phyloP scores from a whole-genome alignment of 208 protist genomes.

The Trypanosoma scelopori region DNA sequence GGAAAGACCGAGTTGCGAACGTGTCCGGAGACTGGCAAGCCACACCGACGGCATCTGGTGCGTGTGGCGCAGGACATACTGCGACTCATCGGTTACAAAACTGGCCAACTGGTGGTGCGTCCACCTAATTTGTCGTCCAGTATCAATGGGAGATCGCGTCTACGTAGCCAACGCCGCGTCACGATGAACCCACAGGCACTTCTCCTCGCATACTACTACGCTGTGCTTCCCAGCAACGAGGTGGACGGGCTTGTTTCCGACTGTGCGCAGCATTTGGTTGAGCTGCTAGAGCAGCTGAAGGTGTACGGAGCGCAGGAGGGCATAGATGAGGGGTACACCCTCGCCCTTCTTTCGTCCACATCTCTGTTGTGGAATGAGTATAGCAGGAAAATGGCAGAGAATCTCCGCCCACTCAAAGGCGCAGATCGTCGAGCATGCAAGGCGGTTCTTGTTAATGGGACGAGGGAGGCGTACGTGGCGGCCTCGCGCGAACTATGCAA shows the following conservation, averaged over 20 bases:
- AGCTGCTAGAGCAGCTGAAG: conserved; percentile 57
- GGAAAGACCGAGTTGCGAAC: conserved; percentile 29
- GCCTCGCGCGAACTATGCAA: conserved; percentile 36
- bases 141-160: conserved; percentile 54
- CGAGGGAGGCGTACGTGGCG: conserved; percentile 45
- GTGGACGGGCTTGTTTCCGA: conserved; percentile 37
- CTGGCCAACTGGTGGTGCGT: conserved; percentile 51
- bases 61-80: conserved; percentile 56
- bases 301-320: conserved; percentile 38
- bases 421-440: conserved; percentile 9
- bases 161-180: conserved; percentile 60
- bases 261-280: conserved; percentile 68
- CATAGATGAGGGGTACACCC: conserved; percentile 39
- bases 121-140: conserved; percentile 49
- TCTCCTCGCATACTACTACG: conserved; percentile 73
- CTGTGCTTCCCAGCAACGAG: conserved; percentile 29
- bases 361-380: conserved; percentile 65
- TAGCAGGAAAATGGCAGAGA: conserved; percentile 14
- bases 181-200: conserved; percentile 72
- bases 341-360: conserved; percentile 56
- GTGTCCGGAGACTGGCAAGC: conserved; percentile 56
- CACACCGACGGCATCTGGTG: conserved; percentile 72
- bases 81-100: conserved; percentile 49
- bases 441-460: conserved; percentile 48
- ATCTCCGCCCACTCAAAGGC: conserved; percentile 20